Percentiles rank a stretch among this genome's conserved stretches.
Conservation (phyloP, 2,329 filamentous ascomycete species). For the Arthrobotrys megalospora region DNA sequence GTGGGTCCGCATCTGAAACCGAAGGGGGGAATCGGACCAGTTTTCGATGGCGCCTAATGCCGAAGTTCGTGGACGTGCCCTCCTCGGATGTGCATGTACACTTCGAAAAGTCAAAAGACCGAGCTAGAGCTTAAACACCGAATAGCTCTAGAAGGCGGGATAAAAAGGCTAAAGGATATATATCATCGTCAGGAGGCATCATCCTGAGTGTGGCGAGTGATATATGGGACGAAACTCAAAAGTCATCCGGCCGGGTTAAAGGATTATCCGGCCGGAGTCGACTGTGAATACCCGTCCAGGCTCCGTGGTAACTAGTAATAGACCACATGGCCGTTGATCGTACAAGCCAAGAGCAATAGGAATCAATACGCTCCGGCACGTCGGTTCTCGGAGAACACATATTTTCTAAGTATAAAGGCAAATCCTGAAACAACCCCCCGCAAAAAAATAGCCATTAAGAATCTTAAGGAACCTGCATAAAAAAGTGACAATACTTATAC, state of each 20-base stretch:
- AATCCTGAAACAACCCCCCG: conserved; percentile 26
- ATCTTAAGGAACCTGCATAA: too few species aligned
- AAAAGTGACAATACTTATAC: background rate
- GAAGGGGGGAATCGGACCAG: background rate
- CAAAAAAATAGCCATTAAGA: conserved; percentile 10
- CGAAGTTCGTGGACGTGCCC: conserved; percentile 25
- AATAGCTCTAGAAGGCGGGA: conserved; percentile 1
- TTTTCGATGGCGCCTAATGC: conserved; percentile 49
- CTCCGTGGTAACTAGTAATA: conserved; percentile 13
- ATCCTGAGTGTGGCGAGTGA: conserved; percentile 27
- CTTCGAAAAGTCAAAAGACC: conserved; percentile 16
- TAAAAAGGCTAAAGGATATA: conserved; percentile 13
- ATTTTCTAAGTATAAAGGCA: conserved; percentile 6
- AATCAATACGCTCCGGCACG: conserved; percentile 13
- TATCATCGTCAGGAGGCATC: conserved; percentile 16
- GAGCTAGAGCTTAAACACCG: conserved; percentile 36
- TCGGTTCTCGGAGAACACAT: conserved; percentile 28
- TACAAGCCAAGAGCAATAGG: background rate
- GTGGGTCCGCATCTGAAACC: conserved; percentile 44
- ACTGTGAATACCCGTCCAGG: conserved; percentile 1
- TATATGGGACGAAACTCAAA: conserved; percentile 26
- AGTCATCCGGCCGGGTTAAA: conserved; percentile 15
- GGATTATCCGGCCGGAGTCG: conserved; percentile 15
- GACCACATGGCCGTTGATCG: conserved; percentile 14
- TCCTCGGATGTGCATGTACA: too few species aligned